phyloP scores from a whole-genome alignment of 2,329 filamentous ascomycete species.

The Boeremia exigua region DNA sequence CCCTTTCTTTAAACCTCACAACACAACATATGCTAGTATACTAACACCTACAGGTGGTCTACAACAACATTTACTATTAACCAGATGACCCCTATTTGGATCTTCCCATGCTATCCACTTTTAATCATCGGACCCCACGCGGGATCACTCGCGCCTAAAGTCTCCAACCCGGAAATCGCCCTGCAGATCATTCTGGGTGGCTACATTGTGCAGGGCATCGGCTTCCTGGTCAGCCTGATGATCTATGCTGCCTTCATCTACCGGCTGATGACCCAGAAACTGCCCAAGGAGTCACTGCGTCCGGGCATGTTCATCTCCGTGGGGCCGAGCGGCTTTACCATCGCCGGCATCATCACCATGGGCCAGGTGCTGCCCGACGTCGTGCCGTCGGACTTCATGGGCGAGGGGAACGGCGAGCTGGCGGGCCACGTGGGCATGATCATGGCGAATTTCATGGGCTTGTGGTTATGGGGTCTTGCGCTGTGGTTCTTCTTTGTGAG shows the following conservation, averaged over 20 bases:
- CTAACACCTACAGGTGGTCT: slow-evolving; percentile 59
- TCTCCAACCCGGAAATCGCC: slow-evolving; percentile 49
- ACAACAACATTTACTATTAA: slow-evolving; percentile 74
- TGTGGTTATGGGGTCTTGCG: slow-evolving; percentile 85
- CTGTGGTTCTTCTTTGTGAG: slow-evolving; percentile 85
- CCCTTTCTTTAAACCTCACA: too few species aligned
- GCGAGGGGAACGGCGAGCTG: slow-evolving; percentile 56
- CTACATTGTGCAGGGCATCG: slow-evolving; percentile 67
- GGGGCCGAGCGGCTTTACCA: slow-evolving; percentile 75
- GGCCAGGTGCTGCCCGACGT: slow-evolving; percentile 57
- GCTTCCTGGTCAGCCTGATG: slow-evolving; percentile 73
- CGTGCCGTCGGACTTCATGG: slow-evolving; percentile 63
- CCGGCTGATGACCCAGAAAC: slow-evolving; percentile 85
- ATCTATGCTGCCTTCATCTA: slow-evolving; percentile 86
- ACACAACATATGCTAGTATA: too few species aligned
- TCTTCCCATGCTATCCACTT: slow-evolving; percentile 69
- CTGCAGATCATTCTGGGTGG: slow-evolving; percentile 66
- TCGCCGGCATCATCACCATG: slow-evolving; percentile 66
- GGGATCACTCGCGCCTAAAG: slow-evolving; percentile 59
- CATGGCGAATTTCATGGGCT: slow-evolving; percentile 66
- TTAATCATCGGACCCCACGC: slow-evolving; percentile 79
- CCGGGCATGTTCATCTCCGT: slow-evolving; percentile 88
- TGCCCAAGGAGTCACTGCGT: slow-evolving; percentile 75
- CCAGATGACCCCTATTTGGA: slow-evolving; percentile 70
- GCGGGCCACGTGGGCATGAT: slow-evolving; percentile 63